Evolutionary conservation across 169 alveolate species (phyloP), one percentile per base, ranked within the genome.

Genomic region (Plasmodium blacklocki): DNA sequence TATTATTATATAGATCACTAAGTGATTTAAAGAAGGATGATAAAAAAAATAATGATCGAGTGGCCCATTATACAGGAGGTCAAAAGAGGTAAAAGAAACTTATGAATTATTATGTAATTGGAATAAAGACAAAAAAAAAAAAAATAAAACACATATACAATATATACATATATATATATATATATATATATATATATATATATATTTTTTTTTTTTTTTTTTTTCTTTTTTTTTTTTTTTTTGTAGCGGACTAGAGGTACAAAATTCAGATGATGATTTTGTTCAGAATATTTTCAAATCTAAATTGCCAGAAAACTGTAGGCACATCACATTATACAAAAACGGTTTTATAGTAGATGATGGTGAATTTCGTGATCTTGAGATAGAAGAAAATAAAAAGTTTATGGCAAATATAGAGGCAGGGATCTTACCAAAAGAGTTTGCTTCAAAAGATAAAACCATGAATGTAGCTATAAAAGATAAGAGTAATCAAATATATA

Each of bases 341-440:
- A 98, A 96, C 70, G 99, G 99, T 2, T 98, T 98, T 89, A 93
- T 91, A 12, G 95, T 98, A 19, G 98, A 97, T 90, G 97, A 96
- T 60, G 98, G 98, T 8, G 97, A 95, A 39, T 98, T 97, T 87
- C 93, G 99, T 73, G 97, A 97, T 45, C 95, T 96, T 54, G 83
- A 93, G 15, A 52, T 90, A 3, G 97, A 97, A 12, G 97, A 97
- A 76, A 98, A 97, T 88, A 94, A 95, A 52, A 73, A 92, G 68
- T 98, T 98, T 74, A 93, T 98, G 93, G 88, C 93, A n/a, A 97
- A 97, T 88, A 93, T 98, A 6, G 97, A 95, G 73, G 94, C 96
- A 71, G 98, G 98, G 2, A 83, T 96, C n/a, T 98, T 98, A 15
- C 99, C 99, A 7, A 95, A 93, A 47, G 99, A 98, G 89, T 93